Conservation (phyloP, 495 filamentous ascomycete genomes). For the Antarctomyces pellizariae region DNA sequence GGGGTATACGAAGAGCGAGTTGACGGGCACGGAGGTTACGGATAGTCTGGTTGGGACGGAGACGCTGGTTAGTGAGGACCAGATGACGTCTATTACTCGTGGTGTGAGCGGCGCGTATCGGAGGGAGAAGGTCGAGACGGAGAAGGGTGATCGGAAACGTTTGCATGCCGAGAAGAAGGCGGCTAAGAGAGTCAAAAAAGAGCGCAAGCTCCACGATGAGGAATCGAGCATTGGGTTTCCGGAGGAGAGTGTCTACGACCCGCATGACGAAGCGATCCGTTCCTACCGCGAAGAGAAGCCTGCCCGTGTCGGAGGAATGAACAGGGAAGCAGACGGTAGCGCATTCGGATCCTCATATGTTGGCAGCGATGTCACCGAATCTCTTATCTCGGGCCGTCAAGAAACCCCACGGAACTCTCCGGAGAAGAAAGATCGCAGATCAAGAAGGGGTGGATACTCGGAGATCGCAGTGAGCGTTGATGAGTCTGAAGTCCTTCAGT, state of each 20-base stretch:
- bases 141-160: slow-evolving; percentile 16
- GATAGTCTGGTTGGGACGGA: slow-evolving; percentile 16
- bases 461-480: not conserved
- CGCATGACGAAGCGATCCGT: slow-evolving; percentile 45
- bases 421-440: slow-evolving; percentile 13
- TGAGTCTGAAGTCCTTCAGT: not conserved
- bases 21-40: slow-evolving; percentile 3
- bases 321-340: slow-evolving; percentile 49
- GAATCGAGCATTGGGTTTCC: slow-evolving; percentile 12
- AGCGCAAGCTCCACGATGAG: slow-evolving; percentile 2
- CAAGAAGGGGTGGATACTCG: slow-evolving; percentile 2
- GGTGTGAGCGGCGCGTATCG: slow-evolving; percentile 16
- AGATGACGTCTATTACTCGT: too few relatives aligned
- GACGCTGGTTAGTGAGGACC: too few relatives aligned
- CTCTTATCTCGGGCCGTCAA: slow-evolving; percentile 21
- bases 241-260: slow-evolving; percentile 40
- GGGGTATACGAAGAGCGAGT: slow-evolving; percentile 4
- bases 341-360: slow-evolving; percentile 33
- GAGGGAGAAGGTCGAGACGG: slow-evolving; percentile 17
- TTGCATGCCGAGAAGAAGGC: slow-evolving; percentile 1
- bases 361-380: slow-evolving; percentile 6
- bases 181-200: slow-evolving; percentile 1
- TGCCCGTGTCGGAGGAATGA: slow-evolving; percentile 67
- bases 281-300: slow-evolving; percentile 67
- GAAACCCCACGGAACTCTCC: slow-evolving; percentile 28